These are phyloP conservation scores for Entoloma clypeatum DNA, from an alignment of 1,284 basidiomycete species.

Conservation along the genomic window DNA sequence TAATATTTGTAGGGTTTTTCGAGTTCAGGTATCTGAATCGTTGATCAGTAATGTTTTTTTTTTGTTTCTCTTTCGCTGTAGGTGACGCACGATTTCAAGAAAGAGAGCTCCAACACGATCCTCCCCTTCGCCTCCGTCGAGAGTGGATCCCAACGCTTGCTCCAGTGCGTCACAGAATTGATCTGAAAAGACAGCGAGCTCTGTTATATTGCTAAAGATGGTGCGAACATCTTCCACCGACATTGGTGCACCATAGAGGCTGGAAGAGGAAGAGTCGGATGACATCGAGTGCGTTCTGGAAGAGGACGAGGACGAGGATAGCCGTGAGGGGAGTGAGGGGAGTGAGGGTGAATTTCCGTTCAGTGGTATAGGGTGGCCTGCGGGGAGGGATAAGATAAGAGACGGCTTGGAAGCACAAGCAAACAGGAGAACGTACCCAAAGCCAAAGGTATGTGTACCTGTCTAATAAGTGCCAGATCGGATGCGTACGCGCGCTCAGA, in stretches of 20 bases:
- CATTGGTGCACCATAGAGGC: slow-evolving; percentile 58
- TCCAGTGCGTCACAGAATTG: slow-evolving; percentile 59
- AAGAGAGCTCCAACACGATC: slow-evolving; percentile 82
- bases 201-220: slow-evolving; percentile 78
- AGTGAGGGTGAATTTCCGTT: slow-evolving; percentile 23
- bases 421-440: slow-evolving; percentile 43
- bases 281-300: slow-evolving; percentile 53
- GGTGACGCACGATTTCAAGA: slow-evolving; percentile 55
- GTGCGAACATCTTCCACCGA: slow-evolving; percentile 65
- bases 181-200: slow-evolving; percentile 71
- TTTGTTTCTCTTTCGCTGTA: too few relatives aligned
- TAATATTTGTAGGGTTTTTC: slow-evolving; percentile 81
- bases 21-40: slow-evolving; percentile 66
- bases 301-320: slow-evolving; percentile 37
- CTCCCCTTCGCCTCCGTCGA: slow-evolving; percentile 53
- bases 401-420: slow-evolving; percentile 9
- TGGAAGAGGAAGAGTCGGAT: slow-evolving; percentile 47
- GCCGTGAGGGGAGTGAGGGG: slow-evolving; percentile 18
- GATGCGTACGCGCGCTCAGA: slow-evolving; percentile 87
- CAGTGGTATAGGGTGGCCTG: slow-evolving; percentile 46
- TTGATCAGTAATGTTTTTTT: slow-evolving; percentile 6
- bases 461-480: slow-evolving; percentile 81
- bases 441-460: slow-evolving; percentile 79
- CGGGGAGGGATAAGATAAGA: slow-evolving; percentile 1
- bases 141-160: slow-evolving; percentile 48